Evolutionary conservation across 805 yeast genomes (phyloP).

Genomic region (Yarrowia hollandica): DNA sequence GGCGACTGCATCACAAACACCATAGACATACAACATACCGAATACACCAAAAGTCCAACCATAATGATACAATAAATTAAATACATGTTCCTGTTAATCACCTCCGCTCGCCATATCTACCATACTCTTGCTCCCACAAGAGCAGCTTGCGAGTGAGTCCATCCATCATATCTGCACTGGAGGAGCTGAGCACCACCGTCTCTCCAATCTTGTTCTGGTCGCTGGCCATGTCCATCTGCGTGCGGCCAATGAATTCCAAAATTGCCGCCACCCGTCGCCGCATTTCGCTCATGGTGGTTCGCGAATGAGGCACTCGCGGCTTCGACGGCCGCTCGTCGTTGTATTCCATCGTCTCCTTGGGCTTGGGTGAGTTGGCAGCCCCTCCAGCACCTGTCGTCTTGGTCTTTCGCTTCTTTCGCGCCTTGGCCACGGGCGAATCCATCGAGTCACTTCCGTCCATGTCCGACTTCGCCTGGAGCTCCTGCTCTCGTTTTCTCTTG

Average conservation of each 20-base stretch:
- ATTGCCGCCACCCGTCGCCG: conserved; percentile 85
- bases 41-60: neutral
- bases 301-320: conserved; percentile 79
- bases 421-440: conserved; percentile 19
- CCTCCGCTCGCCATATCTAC: conserved; percentile 44
- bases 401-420: conserved; percentile 26
- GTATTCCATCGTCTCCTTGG: conserved; percentile 29
- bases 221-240: conserved; percentile 73
- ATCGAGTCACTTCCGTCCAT: conserved; percentile 17
- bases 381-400: conserved; percentile 13
- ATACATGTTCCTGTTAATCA: conserved; percentile 8
- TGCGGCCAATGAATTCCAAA: conserved; percentile 83
- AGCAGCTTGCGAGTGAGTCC: conserved; percentile 67
- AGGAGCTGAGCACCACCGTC: conserved; percentile 30
- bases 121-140: conserved; percentile 77
- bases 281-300: conserved; percentile 78
- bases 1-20: too few relatives aligned
- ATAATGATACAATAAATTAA: conserved; percentile 25
- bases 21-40: too few relatives aligned
- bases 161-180: conserved; percentile 54
- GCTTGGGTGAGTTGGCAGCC: conserved; percentile 13
- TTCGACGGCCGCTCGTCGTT: conserved; percentile 63
- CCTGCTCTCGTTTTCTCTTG: conserved; percentile 17
- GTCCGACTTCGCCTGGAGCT: conserved; percentile 23
- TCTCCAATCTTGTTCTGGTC: conserved; percentile 33